Evolutionary conservation across 176 grass and related monocot species (phyloP).

Genomic region (Carex pumila): DNA sequence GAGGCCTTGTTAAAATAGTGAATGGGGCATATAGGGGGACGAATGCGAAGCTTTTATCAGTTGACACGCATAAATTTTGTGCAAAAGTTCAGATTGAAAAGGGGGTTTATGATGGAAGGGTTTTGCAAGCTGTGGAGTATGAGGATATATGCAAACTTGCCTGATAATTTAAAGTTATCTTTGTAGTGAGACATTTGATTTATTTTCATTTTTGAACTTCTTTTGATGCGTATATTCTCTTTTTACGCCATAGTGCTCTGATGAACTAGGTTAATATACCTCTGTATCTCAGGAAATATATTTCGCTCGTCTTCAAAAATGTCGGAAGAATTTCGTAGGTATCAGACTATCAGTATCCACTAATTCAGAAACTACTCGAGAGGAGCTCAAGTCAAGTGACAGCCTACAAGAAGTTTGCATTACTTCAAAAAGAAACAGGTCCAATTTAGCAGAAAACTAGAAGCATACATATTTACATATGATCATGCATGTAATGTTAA

Average conservation of each 20-base stretch:
- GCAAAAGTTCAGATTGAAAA: constrained; percentile 89
- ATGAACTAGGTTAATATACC: background rate
- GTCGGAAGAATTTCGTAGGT: no score
- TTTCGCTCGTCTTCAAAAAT: no score
- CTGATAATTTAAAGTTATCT: background rate
- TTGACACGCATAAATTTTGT: constrained; percentile 63
- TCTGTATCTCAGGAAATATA: background rate
- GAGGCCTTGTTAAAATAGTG: constrained; percentile 62
- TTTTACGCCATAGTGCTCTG: background rate
- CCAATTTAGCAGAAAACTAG: no score
- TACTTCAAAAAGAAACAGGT: no score
- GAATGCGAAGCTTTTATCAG: constrained; percentile 59
- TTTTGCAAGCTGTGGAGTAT: constrained; percentile 68
- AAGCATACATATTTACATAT: no score
- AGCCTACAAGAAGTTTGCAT: no score
- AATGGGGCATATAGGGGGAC: constrained; percentile 86
- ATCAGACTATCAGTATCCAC: no score
- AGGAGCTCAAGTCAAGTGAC: no score
- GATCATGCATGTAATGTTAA: no score
- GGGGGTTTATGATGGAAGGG: constrained; percentile 83
- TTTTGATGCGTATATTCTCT: background rate
- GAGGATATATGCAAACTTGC: constrained; percentile 91
- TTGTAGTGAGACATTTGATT: background rate
- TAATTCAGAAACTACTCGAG: no score
- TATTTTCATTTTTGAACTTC: background rate